phyloP scores from a whole-genome alignment of 2,329 filamentous ascomycete genomes.

The Exophiala aquamarina region DNA sequence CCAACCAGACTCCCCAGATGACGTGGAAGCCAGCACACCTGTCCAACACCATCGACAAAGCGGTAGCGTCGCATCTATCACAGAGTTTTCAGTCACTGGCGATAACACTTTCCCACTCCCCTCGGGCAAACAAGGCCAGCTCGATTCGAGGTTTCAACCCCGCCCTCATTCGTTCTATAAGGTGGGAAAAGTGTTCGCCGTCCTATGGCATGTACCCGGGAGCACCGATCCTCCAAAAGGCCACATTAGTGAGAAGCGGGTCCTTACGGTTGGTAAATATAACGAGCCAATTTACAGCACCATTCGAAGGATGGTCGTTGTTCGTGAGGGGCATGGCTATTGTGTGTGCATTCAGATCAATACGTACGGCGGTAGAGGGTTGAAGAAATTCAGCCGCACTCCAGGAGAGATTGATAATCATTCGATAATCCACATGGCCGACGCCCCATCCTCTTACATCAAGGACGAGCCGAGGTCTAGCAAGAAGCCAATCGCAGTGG shows the following conservation, averaged over 20 bases:
- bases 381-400: slow-evolving; percentile 36
- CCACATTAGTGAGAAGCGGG: no score
- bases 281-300: slow-evolving; percentile 28
- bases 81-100: not conserved
- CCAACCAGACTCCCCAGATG: no score
- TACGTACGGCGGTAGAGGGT: slow-evolving; percentile 40
- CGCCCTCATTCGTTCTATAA: not conserved
- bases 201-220: slow-evolving; percentile 34
- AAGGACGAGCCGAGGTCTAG: slow-evolving; percentile 32
- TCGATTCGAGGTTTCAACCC: not conserved
- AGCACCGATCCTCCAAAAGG: no score
- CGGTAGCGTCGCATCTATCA: no score
- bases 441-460: slow-evolving; percentile 13
- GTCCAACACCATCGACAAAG: no score
- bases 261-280: slow-evolving; percentile 13
- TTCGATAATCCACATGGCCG: slow-evolving; percentile 37
- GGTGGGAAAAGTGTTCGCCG: slow-evolving; percentile 29
- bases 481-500: slow-evolving; percentile 39
- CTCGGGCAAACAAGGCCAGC: not conserved
- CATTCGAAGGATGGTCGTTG: slow-evolving; percentile 37
- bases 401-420: slow-evolving; percentile 31
- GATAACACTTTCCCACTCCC: not conserved
- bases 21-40: no score
- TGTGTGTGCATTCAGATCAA: slow-evolving; percentile 39
- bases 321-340: slow-evolving; percentile 29